These are phyloP conservation scores for Aspergillus ochraceus DNA, from an alignment of 2,329 filamentous ascomycete genomes.

Conservation along the genomic window DNA sequence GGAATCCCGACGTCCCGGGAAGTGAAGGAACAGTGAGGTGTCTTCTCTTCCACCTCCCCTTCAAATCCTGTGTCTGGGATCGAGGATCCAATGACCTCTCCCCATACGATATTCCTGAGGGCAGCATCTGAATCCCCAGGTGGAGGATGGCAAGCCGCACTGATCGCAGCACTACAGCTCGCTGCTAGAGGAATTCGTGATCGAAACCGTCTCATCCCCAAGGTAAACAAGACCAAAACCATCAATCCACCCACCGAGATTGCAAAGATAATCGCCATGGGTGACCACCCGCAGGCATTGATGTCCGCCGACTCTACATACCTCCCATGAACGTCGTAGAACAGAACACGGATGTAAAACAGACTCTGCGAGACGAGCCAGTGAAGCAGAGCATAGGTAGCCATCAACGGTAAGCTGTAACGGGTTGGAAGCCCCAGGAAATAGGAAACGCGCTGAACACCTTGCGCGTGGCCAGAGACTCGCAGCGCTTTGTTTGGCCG, in stretches of 20 bases:
- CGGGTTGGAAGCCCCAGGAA: conserved; percentile 43
- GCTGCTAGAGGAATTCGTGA: conserved; percentile 28
- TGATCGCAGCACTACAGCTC: conserved; percentile 31
- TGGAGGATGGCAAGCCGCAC: conserved; percentile 32
- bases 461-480: conserved; percentile 39
- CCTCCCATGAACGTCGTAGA: conserved; percentile 13
- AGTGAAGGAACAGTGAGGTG: neutral
- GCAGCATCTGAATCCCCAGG: conserved; percentile 15
- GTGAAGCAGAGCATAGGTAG: conserved; percentile 38
- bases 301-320: neutral
- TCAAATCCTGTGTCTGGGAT: neutral
- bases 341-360: conserved; percentile 38
- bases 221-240: conserved; percentile 9
- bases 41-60: neutral
- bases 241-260: conserved; percentile 2
- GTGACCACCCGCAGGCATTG: conserved; percentile 2
- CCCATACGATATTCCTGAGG: conserved; percentile 25
- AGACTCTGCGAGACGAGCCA: conserved; percentile 50
- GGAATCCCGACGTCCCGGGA: neutral
- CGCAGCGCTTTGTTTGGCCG: conserved; percentile 45
- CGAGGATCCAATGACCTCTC: conserved; percentile 7
- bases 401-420: conserved; percentile 32
- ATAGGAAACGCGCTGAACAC: conserved; percentile 45
- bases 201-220: conserved; percentile 18
- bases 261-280: conserved; percentile 6